phyloP scores from a whole-genome alignment of 306 rosid species.

The Trifolium subterraneum region DNA sequence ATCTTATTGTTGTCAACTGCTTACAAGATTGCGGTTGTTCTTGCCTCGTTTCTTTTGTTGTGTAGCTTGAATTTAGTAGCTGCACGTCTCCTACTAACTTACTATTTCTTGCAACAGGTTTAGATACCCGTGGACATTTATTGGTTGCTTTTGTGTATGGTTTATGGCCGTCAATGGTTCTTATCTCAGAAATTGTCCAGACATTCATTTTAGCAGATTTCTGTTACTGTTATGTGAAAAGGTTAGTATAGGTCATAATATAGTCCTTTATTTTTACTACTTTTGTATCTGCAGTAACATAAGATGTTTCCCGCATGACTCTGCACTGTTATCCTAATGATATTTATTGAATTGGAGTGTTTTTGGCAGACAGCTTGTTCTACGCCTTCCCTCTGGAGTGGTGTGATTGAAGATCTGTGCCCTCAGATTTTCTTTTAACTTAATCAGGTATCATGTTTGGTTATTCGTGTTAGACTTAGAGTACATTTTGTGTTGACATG shows the following conservation, averaged over 20 bases:
- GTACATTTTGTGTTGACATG: constrained; percentile 51
- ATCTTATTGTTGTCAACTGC: background rate
- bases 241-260: constrained; percentile 55
- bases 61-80: background rate
- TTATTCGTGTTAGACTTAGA: constrained; percentile 53
- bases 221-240: constrained; percentile 92
- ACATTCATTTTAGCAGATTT: constrained; percentile 97
- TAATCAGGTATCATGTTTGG: constrained; percentile 53
- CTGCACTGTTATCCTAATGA: constrained; percentile 27
- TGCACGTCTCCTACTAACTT: constrained; percentile 7
- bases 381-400: constrained; percentile 97
- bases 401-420: constrained; percentile 60
- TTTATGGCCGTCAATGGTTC: constrained; percentile 98
- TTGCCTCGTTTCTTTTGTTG: background rate
- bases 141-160: constrained; percentile 97
- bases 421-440: constrained; percentile 42
- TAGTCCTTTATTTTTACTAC: constrained; percentile 3
- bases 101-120: constrained; percentile 63
- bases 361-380: constrained; percentile 96
- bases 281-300: background rate
- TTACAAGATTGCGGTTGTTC: background rate
- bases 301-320: constrained; percentile 4
- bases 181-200: constrained; percentile 95
- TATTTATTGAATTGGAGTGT: constrained; percentile 64
- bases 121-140: constrained; percentile 94